Evolutionary conservation across 768 basidiomycete species (phyloP).

Genomic region (Neoboletus subvelutipes): DNA sequence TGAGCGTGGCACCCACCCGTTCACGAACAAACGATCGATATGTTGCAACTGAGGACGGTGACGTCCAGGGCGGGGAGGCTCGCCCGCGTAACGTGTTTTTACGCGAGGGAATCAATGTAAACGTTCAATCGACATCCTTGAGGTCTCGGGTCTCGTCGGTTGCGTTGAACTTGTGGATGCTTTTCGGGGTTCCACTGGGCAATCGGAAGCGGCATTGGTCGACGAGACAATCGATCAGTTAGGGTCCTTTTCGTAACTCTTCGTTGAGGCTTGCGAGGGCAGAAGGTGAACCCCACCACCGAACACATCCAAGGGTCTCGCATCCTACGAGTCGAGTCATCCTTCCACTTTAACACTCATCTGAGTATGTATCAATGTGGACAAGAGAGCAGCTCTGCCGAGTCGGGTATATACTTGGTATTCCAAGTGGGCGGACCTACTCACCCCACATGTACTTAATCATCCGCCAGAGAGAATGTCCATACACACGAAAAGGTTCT

Average conservation of each 20-base stretch:
- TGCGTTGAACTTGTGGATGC: neutral
- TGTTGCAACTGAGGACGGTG: neutral
- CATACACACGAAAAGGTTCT: neutral
- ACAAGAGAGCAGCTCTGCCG: neutral
- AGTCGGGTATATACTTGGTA: too few relatives aligned
- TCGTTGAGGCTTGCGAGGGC: neutral
- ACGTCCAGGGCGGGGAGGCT: neutral
- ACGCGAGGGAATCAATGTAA: neutral
- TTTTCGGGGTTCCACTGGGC: neutral
- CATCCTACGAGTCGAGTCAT: neutral
- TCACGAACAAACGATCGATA: neutral
- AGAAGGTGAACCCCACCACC: neutral
- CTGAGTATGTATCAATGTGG: too few relatives aligned
- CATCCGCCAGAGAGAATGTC: too few relatives aligned
- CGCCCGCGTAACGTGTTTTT: neutral
- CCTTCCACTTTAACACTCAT: too few relatives aligned
- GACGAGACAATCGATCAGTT: neutral
- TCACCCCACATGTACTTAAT: too few relatives aligned
- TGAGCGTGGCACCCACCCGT: neutral
- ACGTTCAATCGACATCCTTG: neutral
- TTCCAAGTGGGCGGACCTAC: too few relatives aligned
- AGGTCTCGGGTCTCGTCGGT: neutral
- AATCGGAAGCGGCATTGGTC: neutral
- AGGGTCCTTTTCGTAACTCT: neutral
- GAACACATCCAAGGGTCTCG: neutral